Evolutionary conservation across 345 rosid species (phyloP).

Genomic region (Melaleuca quinquenervia): DNA sequence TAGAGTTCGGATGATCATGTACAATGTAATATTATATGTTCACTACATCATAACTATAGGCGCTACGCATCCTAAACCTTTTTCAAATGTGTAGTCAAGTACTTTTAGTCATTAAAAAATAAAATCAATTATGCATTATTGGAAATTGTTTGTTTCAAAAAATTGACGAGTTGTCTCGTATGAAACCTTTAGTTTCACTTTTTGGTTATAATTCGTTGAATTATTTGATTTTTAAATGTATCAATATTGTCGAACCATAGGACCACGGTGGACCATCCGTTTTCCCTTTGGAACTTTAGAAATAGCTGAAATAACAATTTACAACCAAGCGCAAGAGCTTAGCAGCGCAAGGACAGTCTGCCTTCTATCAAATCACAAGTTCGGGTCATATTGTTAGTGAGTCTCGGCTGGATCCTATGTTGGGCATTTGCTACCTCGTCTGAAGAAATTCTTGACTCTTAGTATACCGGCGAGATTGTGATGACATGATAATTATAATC

Average conservation of each 20-base stretch:
- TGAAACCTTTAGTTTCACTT: neutral
- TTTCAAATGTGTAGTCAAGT: neutral
- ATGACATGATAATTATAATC: neutral
- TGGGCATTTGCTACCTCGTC: neutral
- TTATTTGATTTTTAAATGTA: neutral
- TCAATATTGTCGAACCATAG: neutral
- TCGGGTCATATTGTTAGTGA: fast-evolving
- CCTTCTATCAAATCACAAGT: neutral
- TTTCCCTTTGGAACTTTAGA: fast-evolving
- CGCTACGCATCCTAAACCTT: neutral
- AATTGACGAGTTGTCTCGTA: neutral
- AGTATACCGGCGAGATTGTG: neutral
- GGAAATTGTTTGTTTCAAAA: neutral
- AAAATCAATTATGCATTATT: neutral
- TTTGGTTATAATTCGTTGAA: neutral
- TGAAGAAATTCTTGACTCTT: neutral
- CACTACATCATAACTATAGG: neutral
- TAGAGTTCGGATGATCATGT: fast-evolving
- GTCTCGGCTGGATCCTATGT: neutral
- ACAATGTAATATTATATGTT: neutral
- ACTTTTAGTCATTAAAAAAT: fast-evolving
- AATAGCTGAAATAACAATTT: neutral
- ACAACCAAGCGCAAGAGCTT: neutral
- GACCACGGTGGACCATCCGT: fast-evolving
- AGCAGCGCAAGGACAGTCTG: fast-evolving